Conservation (phyloP, 1,139 yeast genomes). For the Hansenula lynferdii region DNA sequence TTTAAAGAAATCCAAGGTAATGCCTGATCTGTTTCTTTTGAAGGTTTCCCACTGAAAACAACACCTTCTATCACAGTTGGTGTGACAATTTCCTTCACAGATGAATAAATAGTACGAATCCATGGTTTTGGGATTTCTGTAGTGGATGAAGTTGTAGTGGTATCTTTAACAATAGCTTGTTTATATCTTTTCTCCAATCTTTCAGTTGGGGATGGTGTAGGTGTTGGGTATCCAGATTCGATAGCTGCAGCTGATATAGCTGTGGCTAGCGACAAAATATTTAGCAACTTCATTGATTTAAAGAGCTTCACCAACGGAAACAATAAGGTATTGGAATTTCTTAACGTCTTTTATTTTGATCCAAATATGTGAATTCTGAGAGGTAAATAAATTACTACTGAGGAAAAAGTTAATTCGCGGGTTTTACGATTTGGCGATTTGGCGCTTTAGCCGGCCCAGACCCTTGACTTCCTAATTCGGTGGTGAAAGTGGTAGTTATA, state of each 20-base stretch:
- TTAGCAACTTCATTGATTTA: conserved; percentile 2
- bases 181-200: conserved; percentile 18
- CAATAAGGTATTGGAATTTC: too few species aligned
- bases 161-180: conserved; percentile 16
- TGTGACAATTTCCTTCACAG: conserved; percentile 57
- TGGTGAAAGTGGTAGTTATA: too few species aligned
- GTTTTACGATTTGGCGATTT: too few species aligned
- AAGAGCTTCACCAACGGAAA: too few species aligned
- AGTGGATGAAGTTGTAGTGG: conserved; percentile 26
- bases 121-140: conserved; percentile 53
- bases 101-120: conserved; percentile 64
- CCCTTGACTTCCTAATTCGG: conserved; percentile 2
- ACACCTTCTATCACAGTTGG: conserved; percentile 83
- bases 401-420: too few species aligned
- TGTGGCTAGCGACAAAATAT: neutral
- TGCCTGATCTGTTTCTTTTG: conserved; percentile 53
- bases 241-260: neutral
- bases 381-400: too few species aligned
- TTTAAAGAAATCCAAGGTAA: conserved; percentile 81
- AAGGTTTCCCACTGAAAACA: conserved; percentile 73
- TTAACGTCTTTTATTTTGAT: too few species aligned
- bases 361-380: too few species aligned
- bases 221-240: neutral
- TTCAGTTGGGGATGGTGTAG: conserved; percentile 6
- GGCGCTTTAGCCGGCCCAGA: too few species aligned